Percentiles rank a stretch among this genome's conserved stretches.
Conservation (phyloP, 169 alveolate species). For the Eimeria acervulina region DNA sequence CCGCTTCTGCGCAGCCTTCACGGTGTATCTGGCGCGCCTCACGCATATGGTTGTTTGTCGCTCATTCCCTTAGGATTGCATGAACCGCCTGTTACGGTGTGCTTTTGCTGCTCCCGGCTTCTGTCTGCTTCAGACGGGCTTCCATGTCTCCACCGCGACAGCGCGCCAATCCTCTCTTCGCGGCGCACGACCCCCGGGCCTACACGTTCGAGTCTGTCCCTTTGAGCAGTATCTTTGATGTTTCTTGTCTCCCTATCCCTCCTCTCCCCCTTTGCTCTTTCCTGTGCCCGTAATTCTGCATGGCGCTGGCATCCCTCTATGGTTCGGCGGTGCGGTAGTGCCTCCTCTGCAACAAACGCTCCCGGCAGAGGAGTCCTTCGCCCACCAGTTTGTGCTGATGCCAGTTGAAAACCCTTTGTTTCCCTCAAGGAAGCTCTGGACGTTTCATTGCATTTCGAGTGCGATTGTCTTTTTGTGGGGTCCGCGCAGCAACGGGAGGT, state of each 20-base stretch:
- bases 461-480: background rate
- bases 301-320: background rate
- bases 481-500: slow-evolving; percentile 20
- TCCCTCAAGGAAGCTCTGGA: background rate
- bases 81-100: background rate
- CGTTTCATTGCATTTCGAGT: background rate
- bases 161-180: slow-evolving; percentile 66
- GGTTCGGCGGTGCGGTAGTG: background rate
- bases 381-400: background rate
- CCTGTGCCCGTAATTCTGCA: background rate
- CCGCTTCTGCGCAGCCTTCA: background rate
- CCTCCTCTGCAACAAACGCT: background rate
- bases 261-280: background rate
- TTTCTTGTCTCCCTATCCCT: background rate
- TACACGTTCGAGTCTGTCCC: slow-evolving; percentile 20
- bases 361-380: background rate
- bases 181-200: slow-evolving; percentile 45
- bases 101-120: background rate
- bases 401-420: background rate
- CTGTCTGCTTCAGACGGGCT: slow-evolving; percentile 25
- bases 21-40: background rate
- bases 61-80: background rate
- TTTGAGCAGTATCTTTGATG: background rate
- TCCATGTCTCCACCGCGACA: slow-evolving; percentile 19
- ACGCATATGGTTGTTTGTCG: background rate